phyloP scores from a whole-genome alignment of 257 asterid species.

The Gentiana macrophylla region DNA sequence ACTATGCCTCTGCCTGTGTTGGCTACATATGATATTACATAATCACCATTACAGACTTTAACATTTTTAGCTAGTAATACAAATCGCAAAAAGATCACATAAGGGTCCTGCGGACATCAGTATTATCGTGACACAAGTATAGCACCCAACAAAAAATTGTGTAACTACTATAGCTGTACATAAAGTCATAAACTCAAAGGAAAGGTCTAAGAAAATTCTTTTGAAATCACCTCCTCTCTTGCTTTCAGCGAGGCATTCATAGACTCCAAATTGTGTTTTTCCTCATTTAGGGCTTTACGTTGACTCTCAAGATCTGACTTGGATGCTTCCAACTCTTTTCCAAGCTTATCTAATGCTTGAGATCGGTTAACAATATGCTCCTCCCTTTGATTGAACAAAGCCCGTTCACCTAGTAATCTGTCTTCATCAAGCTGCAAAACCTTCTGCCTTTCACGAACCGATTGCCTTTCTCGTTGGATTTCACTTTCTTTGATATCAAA shows the following conservation, averaged over 20 bases:
- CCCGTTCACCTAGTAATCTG: constrained; percentile 69
- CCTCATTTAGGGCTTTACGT: constrained; percentile 35
- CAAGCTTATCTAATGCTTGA: constrained; percentile 50
- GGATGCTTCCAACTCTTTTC: constrained; percentile 53
- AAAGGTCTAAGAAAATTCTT: not conserved
- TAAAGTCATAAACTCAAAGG: too few species aligned
- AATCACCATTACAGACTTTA: too few species aligned
- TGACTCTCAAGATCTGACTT: constrained; percentile 49
- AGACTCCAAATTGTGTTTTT: constrained; percentile 40
- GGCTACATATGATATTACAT: too few species aligned
- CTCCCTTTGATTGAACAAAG: constrained; percentile 81
- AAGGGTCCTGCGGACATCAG: too few species aligned
- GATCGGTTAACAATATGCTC: constrained; percentile 54
- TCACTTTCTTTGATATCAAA: constrained; percentile 80
- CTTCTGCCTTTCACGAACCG: constrained; percentile 66
- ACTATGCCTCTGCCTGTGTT: too few species aligned
- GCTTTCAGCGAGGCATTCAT: constrained; percentile 47
- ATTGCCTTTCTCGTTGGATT: constrained; percentile 67
- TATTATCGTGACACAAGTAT: too few species aligned
- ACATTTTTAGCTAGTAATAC: too few species aligned
- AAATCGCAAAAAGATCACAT: too few species aligned
- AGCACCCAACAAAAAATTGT: too few species aligned
- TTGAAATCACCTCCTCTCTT: constrained; percentile 64
- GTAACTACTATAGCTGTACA: too few species aligned
- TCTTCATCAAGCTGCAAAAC: constrained; percentile 67